These are phyloP conservation scores for Mucor racemosus DNA, from an alignment of 371 early-diverging fungal species.

Conservation along the genomic window DNA sequence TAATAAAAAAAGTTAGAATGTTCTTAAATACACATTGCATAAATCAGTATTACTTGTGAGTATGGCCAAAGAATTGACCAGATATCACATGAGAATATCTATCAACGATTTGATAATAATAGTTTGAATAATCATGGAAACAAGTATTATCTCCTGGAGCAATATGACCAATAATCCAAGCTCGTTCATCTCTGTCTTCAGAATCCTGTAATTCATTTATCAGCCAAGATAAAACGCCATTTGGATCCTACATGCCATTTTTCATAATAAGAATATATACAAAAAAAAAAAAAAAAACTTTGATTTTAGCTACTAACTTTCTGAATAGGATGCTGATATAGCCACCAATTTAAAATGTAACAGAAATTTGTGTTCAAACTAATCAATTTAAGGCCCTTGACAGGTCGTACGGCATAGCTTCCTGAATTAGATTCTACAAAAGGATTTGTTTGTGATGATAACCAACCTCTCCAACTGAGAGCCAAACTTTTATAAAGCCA, in stretches of 20 bases:
- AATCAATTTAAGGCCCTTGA: constrained; percentile 55
- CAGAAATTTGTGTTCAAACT: constrained; percentile 69
- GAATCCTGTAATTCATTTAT: constrained; percentile 56
- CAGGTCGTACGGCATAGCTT: constrained; percentile 53
- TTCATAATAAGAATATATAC: not conserved
- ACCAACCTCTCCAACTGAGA: constrained; percentile 61
- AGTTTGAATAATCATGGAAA: constrained; percentile 61
- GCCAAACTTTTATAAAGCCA: constrained; percentile 59
- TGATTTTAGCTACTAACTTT: constrained; percentile 17
- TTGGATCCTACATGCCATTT: constrained; percentile 39
- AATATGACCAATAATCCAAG: constrained; percentile 67
- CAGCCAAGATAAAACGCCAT: constrained; percentile 58
- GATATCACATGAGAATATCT: constrained; percentile 67
- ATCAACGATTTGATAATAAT: constrained; percentile 63
- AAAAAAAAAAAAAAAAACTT: not conserved
- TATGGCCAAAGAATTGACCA: constrained; percentile 68
- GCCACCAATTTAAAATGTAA: constrained; percentile 61
- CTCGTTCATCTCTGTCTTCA: constrained; percentile 58
- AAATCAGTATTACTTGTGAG: constrained; percentile 44
- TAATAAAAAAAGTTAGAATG: not conserved
- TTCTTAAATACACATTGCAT: not conserved
- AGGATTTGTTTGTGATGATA: constrained; percentile 28
- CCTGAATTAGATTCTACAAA: constrained; percentile 45
- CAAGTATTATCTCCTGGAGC: constrained; percentile 58
- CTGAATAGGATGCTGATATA: constrained; percentile 40